phyloP scores from a whole-genome alignment of 768 basidiomycete species.

The Lentinula aciculospora region DNA sequence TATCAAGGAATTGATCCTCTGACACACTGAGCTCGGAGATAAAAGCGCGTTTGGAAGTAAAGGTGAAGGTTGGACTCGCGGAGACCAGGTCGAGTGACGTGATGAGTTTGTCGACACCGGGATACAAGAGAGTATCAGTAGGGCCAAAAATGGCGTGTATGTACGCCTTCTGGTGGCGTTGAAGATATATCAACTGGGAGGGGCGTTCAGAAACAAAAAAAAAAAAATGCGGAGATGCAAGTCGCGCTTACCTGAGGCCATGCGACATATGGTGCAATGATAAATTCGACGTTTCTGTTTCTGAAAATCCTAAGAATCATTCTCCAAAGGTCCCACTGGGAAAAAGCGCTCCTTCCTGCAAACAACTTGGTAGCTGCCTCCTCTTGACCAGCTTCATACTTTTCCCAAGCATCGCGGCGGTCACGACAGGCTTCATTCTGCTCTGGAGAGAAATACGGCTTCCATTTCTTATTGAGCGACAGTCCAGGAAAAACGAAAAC shows the following conservation, averaged over 20 bases:
- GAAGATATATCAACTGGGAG: conserved; percentile 84
- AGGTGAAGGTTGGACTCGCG: conserved; percentile 70
- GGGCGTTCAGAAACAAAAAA: conserved; percentile 4
- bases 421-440: conserved; percentile 69
- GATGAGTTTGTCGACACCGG: conserved; percentile 84
- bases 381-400: conserved; percentile 90
- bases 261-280: conserved; percentile 92
- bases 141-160: conserved; percentile 93
- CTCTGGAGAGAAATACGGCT: conserved; percentile 52
- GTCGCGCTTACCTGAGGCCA: conserved; percentile 82
- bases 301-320: conserved; percentile 89
- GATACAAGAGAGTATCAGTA: conserved; percentile 86
- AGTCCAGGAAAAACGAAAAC: conserved; percentile 98
- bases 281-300: conserved; percentile 92
- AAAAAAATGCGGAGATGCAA: conserved; percentile 9
- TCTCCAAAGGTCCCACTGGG: conserved; percentile 93
- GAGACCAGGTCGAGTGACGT: conserved; percentile 77
- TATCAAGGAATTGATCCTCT: conserved; percentile 93
- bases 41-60: conserved; percentile 73
- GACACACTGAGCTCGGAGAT: conserved; percentile 50
- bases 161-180: conserved; percentile 89
- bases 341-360: conserved; percentile 63
- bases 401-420: conserved; percentile 82
- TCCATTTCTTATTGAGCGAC: conserved; percentile 68
- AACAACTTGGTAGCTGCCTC: conserved; percentile 85